phyloP scores from a whole-genome alignment of 768 basidiomycete genomes.

The Hericium rajendrae region DNA sequence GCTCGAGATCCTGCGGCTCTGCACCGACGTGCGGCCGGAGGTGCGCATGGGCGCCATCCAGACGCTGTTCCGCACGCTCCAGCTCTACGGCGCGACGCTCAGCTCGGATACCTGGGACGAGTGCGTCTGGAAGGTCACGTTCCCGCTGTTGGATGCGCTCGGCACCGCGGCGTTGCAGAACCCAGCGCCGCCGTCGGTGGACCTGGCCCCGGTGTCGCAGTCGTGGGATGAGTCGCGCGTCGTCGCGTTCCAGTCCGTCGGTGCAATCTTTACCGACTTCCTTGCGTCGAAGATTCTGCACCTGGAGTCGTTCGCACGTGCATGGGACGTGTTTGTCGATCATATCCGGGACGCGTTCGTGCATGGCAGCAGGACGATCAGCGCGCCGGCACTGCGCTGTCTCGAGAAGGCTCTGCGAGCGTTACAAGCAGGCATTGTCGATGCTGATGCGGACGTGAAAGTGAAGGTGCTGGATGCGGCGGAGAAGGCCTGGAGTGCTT shows the following conservation, averaged over 20 bases:
- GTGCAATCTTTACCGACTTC: slow-evolving; percentile 78
- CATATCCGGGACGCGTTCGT: slow-evolving; percentile 66
- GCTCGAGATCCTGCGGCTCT: slow-evolving; percentile 72
- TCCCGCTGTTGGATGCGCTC: slow-evolving; percentile 73
- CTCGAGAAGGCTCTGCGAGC: slow-evolving; percentile 72
- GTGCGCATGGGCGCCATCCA: slow-evolving; percentile 92
- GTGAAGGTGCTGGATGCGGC: slow-evolving; percentile 37
- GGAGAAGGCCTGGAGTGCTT: slow-evolving; percentile 61
- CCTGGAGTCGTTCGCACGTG: slow-evolving; percentile 56
- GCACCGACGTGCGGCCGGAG: slow-evolving; percentile 75
- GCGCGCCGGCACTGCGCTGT: slow-evolving; percentile 77
- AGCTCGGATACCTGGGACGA: slow-evolving; percentile 80
- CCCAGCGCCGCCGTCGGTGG: slow-evolving; percentile 10
- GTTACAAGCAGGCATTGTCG: slow-evolving; percentile 22
- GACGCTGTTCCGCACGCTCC: slow-evolving; percentile 88
- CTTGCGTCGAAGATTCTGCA: slow-evolving; percentile 62
- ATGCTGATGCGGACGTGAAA: slow-evolving; percentile 18
- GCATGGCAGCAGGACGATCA: slow-evolving; percentile 52
- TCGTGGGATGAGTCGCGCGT: slow-evolving; percentile 86
- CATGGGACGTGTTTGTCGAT: slow-evolving; percentile 67
- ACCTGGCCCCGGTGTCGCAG: slow-evolving; percentile 20
- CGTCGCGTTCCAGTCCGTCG: slow-evolving; percentile 75
- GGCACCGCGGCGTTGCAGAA: slow-evolving; percentile 42
- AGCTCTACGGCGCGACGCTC: slow-evolving; percentile 84
- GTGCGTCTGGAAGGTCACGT: slow-evolving; percentile 85